Evolutionary conservation across 1,284 basidiomycete genomes (phyloP).

Genomic region (Ganoderma leucocontextum): DNA sequence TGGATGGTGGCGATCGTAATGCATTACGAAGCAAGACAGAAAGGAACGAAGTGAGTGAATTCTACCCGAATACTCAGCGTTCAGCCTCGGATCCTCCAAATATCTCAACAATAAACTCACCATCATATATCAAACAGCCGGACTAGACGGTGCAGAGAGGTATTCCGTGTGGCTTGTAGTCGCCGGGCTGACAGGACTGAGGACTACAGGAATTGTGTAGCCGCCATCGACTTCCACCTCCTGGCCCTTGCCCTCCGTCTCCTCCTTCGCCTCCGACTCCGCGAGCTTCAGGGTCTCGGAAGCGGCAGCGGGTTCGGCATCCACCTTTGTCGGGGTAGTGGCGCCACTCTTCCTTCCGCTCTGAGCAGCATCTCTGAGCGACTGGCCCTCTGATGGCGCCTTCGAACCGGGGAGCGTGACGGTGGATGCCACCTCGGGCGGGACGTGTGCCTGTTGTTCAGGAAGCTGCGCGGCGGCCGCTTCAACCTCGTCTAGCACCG

Average conservation of each 20-base stretch:
- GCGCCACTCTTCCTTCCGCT: conserved; percentile 20
- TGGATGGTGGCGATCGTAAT: not conserved
- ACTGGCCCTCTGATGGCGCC: conserved; percentile 22
- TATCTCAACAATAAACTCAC: not conserved
- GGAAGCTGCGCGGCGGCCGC: conserved; percentile 15
- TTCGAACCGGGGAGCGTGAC: conserved; percentile 26
- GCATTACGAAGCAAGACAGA: not conserved
- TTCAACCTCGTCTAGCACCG: not conserved
- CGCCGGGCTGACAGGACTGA: conserved; percentile 28
- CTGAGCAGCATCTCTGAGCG: conserved; percentile 19
- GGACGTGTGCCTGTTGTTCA: conserved; percentile 17
- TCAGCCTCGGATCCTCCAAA: not conserved
- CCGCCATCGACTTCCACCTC: not conserved
- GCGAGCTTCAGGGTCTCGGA: not conserved
- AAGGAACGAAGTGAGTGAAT: not conserved
- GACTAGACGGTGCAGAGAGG: conserved; percentile 39
- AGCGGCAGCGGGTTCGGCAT: conserved; percentile 11
- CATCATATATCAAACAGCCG: conserved; percentile 21
- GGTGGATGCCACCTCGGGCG: conserved; percentile 19
- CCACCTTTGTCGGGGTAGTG: conserved; percentile 29
- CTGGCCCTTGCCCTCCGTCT: not conserved
- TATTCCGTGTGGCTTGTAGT: conserved; percentile 35
- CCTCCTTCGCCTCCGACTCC: not conserved
- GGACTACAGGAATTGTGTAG: conserved; percentile 4
- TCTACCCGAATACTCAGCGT: not conserved